Base-by-base conservation (phyloP, 805 yeast genomes). In the Candida sphagnicola region DNA sequence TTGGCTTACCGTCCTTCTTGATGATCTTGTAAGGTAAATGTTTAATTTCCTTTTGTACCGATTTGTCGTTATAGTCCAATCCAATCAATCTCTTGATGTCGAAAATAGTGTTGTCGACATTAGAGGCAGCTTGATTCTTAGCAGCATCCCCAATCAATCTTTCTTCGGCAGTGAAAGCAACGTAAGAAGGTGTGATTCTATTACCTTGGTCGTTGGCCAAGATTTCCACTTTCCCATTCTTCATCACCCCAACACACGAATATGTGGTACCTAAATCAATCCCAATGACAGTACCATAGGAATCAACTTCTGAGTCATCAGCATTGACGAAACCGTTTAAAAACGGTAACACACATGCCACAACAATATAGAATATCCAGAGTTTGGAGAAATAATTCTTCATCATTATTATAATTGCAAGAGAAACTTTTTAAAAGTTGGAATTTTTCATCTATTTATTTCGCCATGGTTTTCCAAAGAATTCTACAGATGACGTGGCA, bases 201-300 rank as follows among this genome's bases (percentile, higher is more conserved):
- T 89, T 89, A 81, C 97, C 97, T 76, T 89, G 97, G 68, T 90
- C 97, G 65, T 89, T 89, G 58, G 97, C 96, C 62, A 89, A 85
- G 67, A 89, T 90, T 71, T 90, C 97, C 38, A 90, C 97, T 62
- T 85, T 77, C 53, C 91, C 95, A 61, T 85, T 85, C 56, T 88
- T 75, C 75, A 88, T 88, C 61, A 88, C 95, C 55, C 95, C 96
- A 47, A 89, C 96, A 80, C 96, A 89, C 37, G 96, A 88, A 75
- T 88, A 88, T 43, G 95, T 88, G 43, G 90, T 82, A 72, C 90
- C 90, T 67, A 82, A 79, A 71, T 82, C 90, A 59, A 82, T 82
- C 67, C 90, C 88, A 46, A 82, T 68, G n/a, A 68, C 74, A 23
- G 74, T 67, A 44, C 74, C 74, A 47, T 68, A 68, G 45, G 47